These are phyloP conservation scores for Hygrocybe coccinea DNA, from an alignment of 768 basidiomycete species.

Conservation along the genomic window DNA sequence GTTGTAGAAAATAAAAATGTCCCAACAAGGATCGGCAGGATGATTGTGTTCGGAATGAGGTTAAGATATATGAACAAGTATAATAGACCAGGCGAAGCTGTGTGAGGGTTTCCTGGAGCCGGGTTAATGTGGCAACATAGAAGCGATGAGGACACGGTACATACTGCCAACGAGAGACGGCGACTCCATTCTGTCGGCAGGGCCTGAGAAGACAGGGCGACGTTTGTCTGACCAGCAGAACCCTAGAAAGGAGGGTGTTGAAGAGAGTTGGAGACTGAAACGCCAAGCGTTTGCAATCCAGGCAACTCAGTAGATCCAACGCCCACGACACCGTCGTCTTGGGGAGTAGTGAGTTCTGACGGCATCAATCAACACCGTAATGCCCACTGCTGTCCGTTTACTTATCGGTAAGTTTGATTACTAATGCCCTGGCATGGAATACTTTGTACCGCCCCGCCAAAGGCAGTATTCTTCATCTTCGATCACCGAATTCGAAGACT, in stretches of 20 bases:
- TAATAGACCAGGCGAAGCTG: conserved; percentile 27
- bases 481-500: background rate
- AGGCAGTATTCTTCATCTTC: background rate
- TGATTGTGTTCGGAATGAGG: conserved; percentile 42
- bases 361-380: too few species aligned
- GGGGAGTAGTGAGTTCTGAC: too few species aligned
- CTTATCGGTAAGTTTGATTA: too few species aligned
- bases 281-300: background rate
- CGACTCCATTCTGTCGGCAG: conserved; percentile 20
- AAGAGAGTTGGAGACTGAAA: background rate
- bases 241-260: background rate
- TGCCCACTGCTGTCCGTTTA: too few species aligned
- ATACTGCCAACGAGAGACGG: background rate
- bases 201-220: conserved; percentile 14
- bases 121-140: background rate
- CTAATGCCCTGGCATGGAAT: too few species aligned
- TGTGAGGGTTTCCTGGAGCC: conserved; percentile 19
- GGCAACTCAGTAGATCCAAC: too few species aligned
- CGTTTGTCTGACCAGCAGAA: conserved; percentile 20
- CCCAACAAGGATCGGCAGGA: conserved; percentile 40
- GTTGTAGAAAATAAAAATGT: conserved; percentile 41
- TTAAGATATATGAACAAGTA: conserved; percentile 43
- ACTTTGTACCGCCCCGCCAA: background rate
- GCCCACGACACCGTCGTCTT: too few species aligned
- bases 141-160: conserved; percentile 15